Evolutionary conservation across 2,329 filamentous ascomycete genomes (phyloP).

Genomic region (Westerdykella sp.): DNA sequence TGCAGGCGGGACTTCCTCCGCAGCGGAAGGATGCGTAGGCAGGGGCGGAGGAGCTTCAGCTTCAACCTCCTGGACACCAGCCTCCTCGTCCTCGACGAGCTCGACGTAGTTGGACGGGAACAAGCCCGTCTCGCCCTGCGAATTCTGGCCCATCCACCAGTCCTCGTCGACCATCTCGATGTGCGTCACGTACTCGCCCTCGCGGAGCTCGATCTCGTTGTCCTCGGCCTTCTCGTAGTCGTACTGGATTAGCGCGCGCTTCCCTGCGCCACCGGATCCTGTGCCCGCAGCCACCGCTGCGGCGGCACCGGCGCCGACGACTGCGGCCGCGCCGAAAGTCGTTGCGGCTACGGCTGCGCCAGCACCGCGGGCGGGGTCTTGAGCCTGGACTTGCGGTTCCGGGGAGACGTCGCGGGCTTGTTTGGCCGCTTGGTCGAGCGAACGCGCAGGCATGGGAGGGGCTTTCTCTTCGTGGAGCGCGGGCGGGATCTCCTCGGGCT

Average conservation of each 20-base stretch:
- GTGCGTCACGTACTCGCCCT: slow-evolving; percentile 81
- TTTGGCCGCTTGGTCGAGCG: slow-evolving; percentile 57
- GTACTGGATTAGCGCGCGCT: slow-evolving; percentile 76
- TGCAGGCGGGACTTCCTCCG: slow-evolving; percentile 29
- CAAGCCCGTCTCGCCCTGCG: slow-evolving; percentile 73
- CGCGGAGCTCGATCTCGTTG: slow-evolving; percentile 86
- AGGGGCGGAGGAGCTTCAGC: slow-evolving; percentile 31
- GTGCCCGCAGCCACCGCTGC: slow-evolving; percentile 35
- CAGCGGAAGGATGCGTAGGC: slow-evolving; percentile 39
- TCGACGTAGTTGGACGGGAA: slow-evolving; percentile 99
- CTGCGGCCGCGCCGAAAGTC: slow-evolving; percentile 40
- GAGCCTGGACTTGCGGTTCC: slow-evolving; percentile 57
- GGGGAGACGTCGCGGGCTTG: slow-evolving; percentile 59
- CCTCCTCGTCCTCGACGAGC: slow-evolving; percentile 57
- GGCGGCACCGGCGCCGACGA: slow-evolving; percentile 40
- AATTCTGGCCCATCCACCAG: slow-evolving; percentile 97
- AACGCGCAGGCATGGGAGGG: slow-evolving; percentile 57
- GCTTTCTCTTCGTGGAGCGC: slow-evolving; percentile 40
- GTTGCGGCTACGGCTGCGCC: slow-evolving; percentile 41
- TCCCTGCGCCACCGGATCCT: slow-evolving; percentile 45
- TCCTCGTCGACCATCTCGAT: slow-evolving; percentile 98
- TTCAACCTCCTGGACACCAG: slow-evolving; percentile 44
- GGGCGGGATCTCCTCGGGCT: slow-evolving; percentile 47
- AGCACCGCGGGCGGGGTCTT: slow-evolving; percentile 49
- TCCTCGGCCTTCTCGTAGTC: slow-evolving; percentile 98